Evolutionary conservation across 306 rosid species (phyloP).

Genomic region (Quercus cerris): DNA sequence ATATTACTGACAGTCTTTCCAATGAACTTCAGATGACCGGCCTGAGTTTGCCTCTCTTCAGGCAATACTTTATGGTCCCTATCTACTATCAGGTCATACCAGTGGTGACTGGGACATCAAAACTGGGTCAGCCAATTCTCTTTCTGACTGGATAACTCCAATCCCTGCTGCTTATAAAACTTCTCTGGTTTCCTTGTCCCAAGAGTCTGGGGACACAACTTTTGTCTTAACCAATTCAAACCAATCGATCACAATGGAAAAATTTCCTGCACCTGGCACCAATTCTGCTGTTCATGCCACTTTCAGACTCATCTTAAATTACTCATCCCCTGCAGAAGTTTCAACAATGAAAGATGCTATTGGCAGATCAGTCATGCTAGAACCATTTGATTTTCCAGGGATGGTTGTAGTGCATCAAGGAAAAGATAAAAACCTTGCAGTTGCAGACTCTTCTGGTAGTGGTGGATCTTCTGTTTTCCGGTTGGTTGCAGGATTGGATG

Average conservation of each 20-base stretch:
- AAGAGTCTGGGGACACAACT: constrained; percentile 28
- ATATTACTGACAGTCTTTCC: constrained; percentile 23
- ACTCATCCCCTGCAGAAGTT: constrained; percentile 21
- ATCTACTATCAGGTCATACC: constrained; percentile 70
- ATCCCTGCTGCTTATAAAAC: constrained; percentile 50
- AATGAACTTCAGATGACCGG: constrained; percentile 70
- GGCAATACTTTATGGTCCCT: constrained; percentile 79
- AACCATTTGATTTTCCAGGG: constrained; percentile 75
- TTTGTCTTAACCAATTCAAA: constrained; percentile 51
- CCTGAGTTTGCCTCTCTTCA: constrained; percentile 54
- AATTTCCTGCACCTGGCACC: constrained; percentile 49
- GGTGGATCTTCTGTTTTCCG: constrained; percentile 35
- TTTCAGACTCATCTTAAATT: constrained; percentile 55
- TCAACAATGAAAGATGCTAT: constrained; percentile 17
- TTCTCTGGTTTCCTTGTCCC: constrained; percentile 54
- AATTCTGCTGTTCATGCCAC: constrained; percentile 47
- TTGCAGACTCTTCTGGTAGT: constrained; percentile 31
- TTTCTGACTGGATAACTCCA: constrained; percentile 64
- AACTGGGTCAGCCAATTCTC: constrained; percentile 21
- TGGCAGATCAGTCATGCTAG: constrained; percentile 50
- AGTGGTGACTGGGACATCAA: constrained; percentile 51
- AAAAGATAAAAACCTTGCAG: constrained; percentile 33
- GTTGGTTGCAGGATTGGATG: constrained; percentile 66
- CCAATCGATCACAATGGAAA: constrained; percentile 47
- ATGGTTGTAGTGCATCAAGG: constrained; percentile 52